These are phyloP conservation scores for Tricholoma terreum DNA, from an alignment of 768 basidiomycete species.

Conservation along the genomic window DNA sequence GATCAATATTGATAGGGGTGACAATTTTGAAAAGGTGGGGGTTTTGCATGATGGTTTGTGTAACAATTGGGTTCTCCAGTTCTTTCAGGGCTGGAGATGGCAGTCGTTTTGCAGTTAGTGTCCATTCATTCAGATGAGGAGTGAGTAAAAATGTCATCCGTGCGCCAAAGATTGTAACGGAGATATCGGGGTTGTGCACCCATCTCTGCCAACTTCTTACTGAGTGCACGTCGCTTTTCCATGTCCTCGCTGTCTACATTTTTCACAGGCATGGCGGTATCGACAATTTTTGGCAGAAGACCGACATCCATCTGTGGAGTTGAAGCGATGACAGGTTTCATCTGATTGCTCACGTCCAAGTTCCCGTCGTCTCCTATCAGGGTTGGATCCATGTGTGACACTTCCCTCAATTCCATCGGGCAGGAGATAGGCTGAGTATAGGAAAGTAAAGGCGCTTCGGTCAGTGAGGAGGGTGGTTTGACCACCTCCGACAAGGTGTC, in stretches of 20 bases:
- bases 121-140: background rate
- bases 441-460: too few species aligned
- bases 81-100: background rate
- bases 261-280: conserved; percentile 23
- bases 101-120: background rate
- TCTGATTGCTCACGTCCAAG: background rate
- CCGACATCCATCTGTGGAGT: conserved; percentile 12
- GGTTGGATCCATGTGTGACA: too few species aligned
- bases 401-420: conserved; percentile 9
- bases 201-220: background rate
- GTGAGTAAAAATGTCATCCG: conserved; percentile 18
- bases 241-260: conserved; percentile 6
- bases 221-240: background rate
- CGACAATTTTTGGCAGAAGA: conserved; percentile 6
- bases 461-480: too few species aligned
- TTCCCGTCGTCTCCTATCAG: too few species aligned
- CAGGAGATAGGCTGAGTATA: conserved; percentile 14
- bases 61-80: background rate
- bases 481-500: too few species aligned
- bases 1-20: conserved; percentile 31
- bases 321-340: conserved; percentile 22
- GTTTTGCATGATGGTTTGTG: background rate
- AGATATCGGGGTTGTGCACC: conserved; percentile 4
- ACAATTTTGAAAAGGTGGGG: background rate
- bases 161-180: conserved; percentile 3